These are phyloP conservation scores for Rhizopogon vesiculosus DNA, from an alignment of 768 basidiomycete genomes.

Conservation along the genomic window DNA sequence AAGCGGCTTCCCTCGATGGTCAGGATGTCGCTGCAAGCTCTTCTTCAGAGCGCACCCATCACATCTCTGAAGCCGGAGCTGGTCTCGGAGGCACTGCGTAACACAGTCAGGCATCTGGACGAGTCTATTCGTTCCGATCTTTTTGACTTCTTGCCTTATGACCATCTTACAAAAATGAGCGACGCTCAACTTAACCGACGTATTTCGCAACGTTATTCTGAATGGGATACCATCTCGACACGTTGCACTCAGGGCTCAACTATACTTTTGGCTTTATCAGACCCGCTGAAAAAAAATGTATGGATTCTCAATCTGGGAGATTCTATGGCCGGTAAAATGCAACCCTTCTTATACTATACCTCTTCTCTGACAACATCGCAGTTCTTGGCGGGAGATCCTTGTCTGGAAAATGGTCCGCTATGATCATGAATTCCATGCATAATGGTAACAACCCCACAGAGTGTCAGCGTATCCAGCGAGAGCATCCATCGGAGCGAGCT, in stretches of 20 bases:
- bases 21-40: conserved; percentile 31
- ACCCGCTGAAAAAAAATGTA: conserved; percentile 21
- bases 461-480: conserved; percentile 19
- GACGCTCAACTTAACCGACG: conserved; percentile 36
- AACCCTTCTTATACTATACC: background rate
- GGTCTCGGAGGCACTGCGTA: conserved; percentile 34
- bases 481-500: conserved; percentile 25
- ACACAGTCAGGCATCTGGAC: conserved; percentile 38
- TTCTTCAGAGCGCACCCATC: conserved; percentile 20
- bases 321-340: conserved; percentile 27
- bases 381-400: conserved; percentile 18
- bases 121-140: conserved; percentile 39
- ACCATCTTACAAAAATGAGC: conserved; percentile 30
- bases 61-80: conserved; percentile 22
- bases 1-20: conserved; percentile 37
- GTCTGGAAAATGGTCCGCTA: conserved; percentile 16
- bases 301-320: conserved; percentile 32
- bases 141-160: conserved; percentile 36
- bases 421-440: conserved; percentile 22
- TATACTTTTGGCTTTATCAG: conserved; percentile 26
- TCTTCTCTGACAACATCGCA: conserved; percentile 5
- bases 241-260: conserved; percentile 30
- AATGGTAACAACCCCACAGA: conserved; percentile 26
- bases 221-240: conserved; percentile 31
- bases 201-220: conserved; percentile 30